A percentile compares a stretch with the other conserved stretches of the same genome.
phyloP scores from a whole-genome alignment of 352 stramenopile genomes.

The Phytophthora kernoviae region DNA sequence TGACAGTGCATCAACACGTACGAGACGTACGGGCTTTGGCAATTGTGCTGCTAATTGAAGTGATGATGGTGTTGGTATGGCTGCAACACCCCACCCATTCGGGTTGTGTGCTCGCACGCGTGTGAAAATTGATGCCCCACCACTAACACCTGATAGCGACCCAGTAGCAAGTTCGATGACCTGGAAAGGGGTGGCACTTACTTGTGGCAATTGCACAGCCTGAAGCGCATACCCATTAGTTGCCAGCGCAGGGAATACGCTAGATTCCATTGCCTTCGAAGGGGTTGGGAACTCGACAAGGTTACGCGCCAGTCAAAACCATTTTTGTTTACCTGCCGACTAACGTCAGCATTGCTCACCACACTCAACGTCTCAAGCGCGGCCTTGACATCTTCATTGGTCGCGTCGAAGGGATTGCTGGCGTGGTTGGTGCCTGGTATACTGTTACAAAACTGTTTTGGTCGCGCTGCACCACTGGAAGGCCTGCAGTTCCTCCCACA shows the following conservation, averaged over 20 bases:
- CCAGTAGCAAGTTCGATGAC: slow-evolving; percentile 40
- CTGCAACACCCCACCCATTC: slow-evolving; percentile 50
- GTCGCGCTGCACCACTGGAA: slow-evolving; percentile 32
- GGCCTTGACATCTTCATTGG: slow-evolving; percentile 90
- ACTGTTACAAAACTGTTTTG: slow-evolving; percentile 61
- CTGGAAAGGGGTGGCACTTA: slow-evolving; percentile 63
- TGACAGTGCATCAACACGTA: slow-evolving; percentile 59
- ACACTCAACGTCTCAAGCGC: slow-evolving; percentile 91
- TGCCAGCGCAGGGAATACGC: slow-evolving; percentile 35
- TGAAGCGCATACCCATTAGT: slow-evolving; percentile 59
- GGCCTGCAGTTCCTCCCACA: slow-evolving; percentile 14
- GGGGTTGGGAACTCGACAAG: slow-evolving; percentile 80
- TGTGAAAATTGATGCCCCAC: slow-evolving; percentile 61
- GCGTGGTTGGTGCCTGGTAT: slow-evolving; percentile 92
- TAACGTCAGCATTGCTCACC: slow-evolving; percentile 91
- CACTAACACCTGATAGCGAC: slow-evolving; percentile 24
- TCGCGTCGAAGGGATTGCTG: slow-evolving; percentile 91
- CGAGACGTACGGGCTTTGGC: slow-evolving; percentile 37
- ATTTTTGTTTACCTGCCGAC: slow-evolving; percentile 77
- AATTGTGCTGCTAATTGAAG: slow-evolving; percentile 60
- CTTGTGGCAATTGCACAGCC: slow-evolving; percentile 46
- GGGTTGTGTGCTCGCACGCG: slow-evolving; percentile 65
- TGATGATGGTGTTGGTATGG: slow-evolving; percentile 47
- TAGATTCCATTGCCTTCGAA: slow-evolving; percentile 10
- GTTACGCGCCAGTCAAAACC: slow-evolving; percentile 93